phyloP scores from a whole-genome alignment of 1,139 yeast species.

The Kodamaea fungicola region DNA sequence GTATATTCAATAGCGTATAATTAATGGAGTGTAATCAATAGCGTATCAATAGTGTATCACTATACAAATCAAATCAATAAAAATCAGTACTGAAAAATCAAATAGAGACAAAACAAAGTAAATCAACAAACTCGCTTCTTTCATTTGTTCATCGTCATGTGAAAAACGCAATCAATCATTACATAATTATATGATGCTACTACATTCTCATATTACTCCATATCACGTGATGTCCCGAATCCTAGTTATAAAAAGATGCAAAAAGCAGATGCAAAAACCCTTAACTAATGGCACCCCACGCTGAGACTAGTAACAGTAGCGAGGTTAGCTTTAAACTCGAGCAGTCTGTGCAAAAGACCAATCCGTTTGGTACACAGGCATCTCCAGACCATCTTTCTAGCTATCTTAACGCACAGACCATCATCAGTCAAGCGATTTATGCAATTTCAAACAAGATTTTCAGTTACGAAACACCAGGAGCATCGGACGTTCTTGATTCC shows the following conservation, averaged over 20 bases:
- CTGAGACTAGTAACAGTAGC: not conserved
- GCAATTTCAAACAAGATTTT: constrained; percentile 63
- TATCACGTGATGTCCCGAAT: constrained; percentile 3
- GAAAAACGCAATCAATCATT: too few species aligned
- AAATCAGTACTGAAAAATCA: too few species aligned
- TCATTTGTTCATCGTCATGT: not conserved
- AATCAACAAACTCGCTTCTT: not conserved
- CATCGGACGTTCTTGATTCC: constrained; percentile 57
- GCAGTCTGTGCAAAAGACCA: constrained; percentile 1
- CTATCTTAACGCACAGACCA: constrained; percentile 60
- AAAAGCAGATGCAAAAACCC: not conserved
- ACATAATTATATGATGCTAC: not conserved
- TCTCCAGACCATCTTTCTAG: constrained; percentile 52
- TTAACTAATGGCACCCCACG: constrained; percentile 3
- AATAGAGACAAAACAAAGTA: too few species aligned
- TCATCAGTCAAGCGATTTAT: constrained; percentile 66
- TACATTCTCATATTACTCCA: not conserved
- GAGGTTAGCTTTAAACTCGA: not conserved
- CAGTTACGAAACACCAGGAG: constrained; percentile 65
- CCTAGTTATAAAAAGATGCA: constrained; percentile 1
- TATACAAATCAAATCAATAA: too few species aligned
- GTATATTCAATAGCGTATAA: too few species aligned
- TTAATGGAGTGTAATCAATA: too few species aligned
- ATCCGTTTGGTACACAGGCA: constrained; percentile 15
- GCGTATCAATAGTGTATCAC: too few species aligned